A percentile compares a stretch with the other conserved stretches of the same genome.
Conservation (phyloP, 2,329 filamentous ascomycete genomes). For the Tolypocladium nubicola region DNA sequence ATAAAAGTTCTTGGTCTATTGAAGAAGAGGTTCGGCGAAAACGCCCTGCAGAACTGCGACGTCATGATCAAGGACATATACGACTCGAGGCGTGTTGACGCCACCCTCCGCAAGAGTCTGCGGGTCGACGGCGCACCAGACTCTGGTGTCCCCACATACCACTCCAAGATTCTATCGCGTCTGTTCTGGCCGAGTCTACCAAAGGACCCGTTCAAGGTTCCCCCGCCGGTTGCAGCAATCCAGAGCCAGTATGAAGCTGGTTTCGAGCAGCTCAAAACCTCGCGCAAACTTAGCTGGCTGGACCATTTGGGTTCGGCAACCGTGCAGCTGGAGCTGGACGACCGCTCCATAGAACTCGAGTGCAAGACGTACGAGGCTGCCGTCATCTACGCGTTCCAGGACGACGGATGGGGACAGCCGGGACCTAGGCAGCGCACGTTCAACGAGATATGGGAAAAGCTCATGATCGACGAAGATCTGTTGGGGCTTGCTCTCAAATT, state of each 20-base stretch:
- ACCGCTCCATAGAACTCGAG: constrained; percentile 62
- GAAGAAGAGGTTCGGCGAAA: constrained; percentile 80
- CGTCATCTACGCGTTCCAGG: constrained; percentile 74
- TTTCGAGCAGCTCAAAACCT: constrained; percentile 72
- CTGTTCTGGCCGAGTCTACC: constrained; percentile 87
- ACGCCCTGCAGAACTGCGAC: constrained; percentile 80
- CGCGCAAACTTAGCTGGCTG: constrained; percentile 81
- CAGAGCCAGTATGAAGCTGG: constrained; percentile 63
- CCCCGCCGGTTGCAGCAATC: constrained; percentile 43
- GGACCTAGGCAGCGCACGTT: constrained; percentile 32
- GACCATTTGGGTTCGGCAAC: constrained; percentile 70
- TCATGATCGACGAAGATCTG: constrained; percentile 67
- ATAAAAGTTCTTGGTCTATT: constrained; percentile 75
- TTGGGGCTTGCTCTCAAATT: constrained; percentile 57
- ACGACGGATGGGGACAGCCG: constrained; percentile 24
- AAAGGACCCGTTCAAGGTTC: constrained; percentile 57
- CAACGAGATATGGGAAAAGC: constrained; percentile 41
- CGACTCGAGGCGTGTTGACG: constrained; percentile 68
- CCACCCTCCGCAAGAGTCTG: constrained; percentile 44
- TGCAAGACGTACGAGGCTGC: constrained; percentile 79
- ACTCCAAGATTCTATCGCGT: constrained; percentile 79
- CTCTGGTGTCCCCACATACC: constrained; percentile 33
- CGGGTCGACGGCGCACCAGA: constrained; percentile 5
- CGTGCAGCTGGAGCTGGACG: constrained; percentile 72
- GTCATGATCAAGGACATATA: constrained; percentile 94